These are phyloP conservation scores for Aspergillus sp. DNA, from an alignment of 2,329 filamentous ascomycete species.

Conservation along the genomic window DNA sequence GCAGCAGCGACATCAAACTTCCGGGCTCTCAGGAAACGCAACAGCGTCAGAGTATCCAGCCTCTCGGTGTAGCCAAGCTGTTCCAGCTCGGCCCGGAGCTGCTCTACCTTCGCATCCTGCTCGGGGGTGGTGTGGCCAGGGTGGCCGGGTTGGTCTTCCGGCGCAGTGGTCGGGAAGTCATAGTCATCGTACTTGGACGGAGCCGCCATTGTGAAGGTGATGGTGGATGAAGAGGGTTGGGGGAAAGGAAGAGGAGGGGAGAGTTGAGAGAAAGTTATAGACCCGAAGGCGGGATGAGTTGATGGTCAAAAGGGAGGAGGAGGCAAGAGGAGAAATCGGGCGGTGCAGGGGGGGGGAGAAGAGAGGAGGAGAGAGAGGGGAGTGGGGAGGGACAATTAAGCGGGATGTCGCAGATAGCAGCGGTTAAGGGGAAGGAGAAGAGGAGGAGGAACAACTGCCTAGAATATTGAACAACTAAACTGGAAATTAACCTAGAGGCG, in stretches of 20 bases:
- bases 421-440: slow-evolving; percentile 3
- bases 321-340: slow-evolving; percentile 14
- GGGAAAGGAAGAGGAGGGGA: slow-evolving; percentile 5
- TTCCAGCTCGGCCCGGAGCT: slow-evolving; percentile 85
- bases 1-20: slow-evolving; percentile 87
- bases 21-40: slow-evolving; percentile 88
- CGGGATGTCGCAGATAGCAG: slow-evolving; percentile 2
- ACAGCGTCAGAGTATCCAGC: slow-evolving; percentile 88
- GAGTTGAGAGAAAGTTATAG: slow-evolving; percentile 9
- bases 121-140: slow-evolving; percentile 81
- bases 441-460: not conserved
- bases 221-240: slow-evolving; percentile 6
- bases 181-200: slow-evolving; percentile 94
- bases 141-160: slow-evolving; percentile 72
- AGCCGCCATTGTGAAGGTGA: slow-evolving; percentile 33
- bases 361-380: slow-evolving; percentile 18
- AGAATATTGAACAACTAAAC: not conserved
- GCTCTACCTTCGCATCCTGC: slow-evolving; percentile 85
- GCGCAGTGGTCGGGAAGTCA: slow-evolving; percentile 81
- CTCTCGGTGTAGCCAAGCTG: slow-evolving; percentile 76
- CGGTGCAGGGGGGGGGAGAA: slow-evolving; percentile 24
- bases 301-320: slow-evolving; percentile 6
- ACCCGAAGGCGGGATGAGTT: not conserved
- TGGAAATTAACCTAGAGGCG: not conserved
- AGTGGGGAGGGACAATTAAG: slow-evolving; percentile 20